A percentile compares a stretch with the other conserved stretches of the same genome.
These are phyloP conservation scores for Luvunga scandens DNA, from an alignment of 345 rosid genomes.

Conservation along the genomic window DNA sequence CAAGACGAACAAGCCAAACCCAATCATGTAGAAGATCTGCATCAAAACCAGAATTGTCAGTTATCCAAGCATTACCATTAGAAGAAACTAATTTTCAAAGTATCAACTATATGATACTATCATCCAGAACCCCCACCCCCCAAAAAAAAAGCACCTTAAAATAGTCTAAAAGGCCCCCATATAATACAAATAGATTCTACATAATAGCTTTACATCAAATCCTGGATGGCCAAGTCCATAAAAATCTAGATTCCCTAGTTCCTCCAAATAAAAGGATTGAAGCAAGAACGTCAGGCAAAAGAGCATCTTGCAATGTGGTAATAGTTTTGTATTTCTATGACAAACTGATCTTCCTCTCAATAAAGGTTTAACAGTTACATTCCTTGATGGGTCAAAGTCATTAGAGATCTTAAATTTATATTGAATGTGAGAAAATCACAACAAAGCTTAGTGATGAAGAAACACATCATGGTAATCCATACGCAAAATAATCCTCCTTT, in stretches of 20 bases:
- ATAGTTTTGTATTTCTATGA: neutral
- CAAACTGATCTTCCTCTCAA: neutral
- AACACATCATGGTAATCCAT: neutral
- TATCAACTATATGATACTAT: neutral
- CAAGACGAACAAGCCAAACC: slow-evolving; percentile 84
- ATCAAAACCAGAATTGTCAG: slow-evolving; percentile 10
- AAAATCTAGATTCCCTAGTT: neutral
- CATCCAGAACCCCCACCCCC: too few species aligned
- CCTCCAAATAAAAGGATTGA: neutral
- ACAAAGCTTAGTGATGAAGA: neutral
- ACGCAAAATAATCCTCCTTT: neutral
- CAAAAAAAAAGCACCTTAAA: neutral
- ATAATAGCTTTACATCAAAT: neutral
- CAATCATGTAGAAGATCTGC: slow-evolving; percentile 92
- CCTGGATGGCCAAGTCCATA: neutral
- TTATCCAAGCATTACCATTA: neutral
- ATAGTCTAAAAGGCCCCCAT: neutral
- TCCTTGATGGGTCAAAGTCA: neutral
- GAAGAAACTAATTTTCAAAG: neutral
- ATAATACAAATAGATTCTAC: neutral
- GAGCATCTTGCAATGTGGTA: neutral
- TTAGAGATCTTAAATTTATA: neutral
- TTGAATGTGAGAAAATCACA: neutral
- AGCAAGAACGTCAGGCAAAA: neutral
- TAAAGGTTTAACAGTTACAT: neutral